Base-by-base conservation (phyloP, 495 filamentous ascomycete species). In the Neurospora sp. region DNA sequence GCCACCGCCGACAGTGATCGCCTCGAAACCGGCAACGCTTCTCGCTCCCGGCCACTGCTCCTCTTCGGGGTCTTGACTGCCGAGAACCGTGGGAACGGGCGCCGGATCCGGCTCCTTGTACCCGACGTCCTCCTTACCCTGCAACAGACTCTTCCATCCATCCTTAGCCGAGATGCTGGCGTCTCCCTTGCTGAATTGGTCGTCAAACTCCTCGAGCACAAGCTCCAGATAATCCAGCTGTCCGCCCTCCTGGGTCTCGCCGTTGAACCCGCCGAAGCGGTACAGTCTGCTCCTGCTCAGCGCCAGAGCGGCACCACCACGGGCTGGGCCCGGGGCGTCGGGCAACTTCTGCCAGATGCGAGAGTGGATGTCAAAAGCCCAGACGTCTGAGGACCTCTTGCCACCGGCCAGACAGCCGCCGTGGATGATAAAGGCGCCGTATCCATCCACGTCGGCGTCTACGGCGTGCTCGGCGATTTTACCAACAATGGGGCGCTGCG, bases 221-320 rank as follows among this genome's bases (percentile, higher is more conserved):
- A 81, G 77, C 69, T 90, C 90, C 84, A 81, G 74, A 18, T 89
- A 84, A 73, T 96, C 92, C 8, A 96, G 54, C 38, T 82, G 81
- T 0, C 90, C 91, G 5, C 92, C 91, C 59, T 90, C 84, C 75
- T 92, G 90, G 0, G 73, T 79, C 39, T 84, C 80, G 7, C 91
- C 92, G 79, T 93, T 88, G 75, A 90, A 93, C 1, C 92, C 92
- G 77, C 91, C 91, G 81, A 92, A 92, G 31, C 91, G 86, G 78
- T 89, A 96, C 20, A 94, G 76, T 40, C 87, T 83, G 20, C 85
- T 86, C 71, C 84, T 80, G 4, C 82, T 79, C 69, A 89, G 85
- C 0, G 89, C 85, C 41, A 96, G 86, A 0, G 88, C 86, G 0
- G 91, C 82, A 0, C 91, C 92, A 14, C 89, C 90, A 4, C 91